These are phyloP conservation scores for Cryptosporidium ubiquitum DNA, from an alignment of 169 alveolate species.

Conservation along the genomic window DNA sequence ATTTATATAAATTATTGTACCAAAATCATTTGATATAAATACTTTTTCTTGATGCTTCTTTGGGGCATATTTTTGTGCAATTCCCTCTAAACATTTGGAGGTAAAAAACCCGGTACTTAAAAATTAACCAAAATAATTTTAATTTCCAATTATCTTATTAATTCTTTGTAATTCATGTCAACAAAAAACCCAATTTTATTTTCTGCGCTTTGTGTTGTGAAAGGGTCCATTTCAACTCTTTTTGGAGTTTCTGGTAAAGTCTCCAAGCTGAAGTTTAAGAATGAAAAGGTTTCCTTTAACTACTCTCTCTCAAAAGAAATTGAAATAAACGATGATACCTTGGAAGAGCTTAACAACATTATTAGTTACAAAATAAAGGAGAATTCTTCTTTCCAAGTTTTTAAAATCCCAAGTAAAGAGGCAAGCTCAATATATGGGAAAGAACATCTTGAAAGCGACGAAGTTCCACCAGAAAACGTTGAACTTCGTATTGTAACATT, in stretches of 20 bases:
- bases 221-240: constrained; percentile 54
- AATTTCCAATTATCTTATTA: not conserved
- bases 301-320: constrained; percentile 10
- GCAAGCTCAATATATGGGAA: constrained; percentile 19
- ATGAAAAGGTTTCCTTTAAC: constrained; percentile 13
- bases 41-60: not conserved
- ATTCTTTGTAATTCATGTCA: constrained; percentile 14
- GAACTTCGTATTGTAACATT: constrained; percentile 42
- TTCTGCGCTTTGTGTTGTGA: constrained; percentile 54
- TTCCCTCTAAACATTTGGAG: constrained; percentile 22
- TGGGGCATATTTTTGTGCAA: constrained; percentile 2
- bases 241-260: constrained; percentile 41
- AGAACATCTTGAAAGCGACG: constrained; percentile 35
- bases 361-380: constrained; percentile 39
- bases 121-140: not conserved
- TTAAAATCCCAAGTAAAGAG: constrained; percentile 39
- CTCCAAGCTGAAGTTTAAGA: constrained; percentile 29
- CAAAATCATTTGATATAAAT: not conserved
- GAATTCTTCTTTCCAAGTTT: constrained; percentile 24
- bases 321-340: constrained; percentile 7
- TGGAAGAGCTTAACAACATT: constrained; percentile 45
- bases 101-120: constrained; percentile 51
- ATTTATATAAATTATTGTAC: not conserved
- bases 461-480: not conserved
- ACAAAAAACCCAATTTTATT: constrained; percentile 53